Base-by-base conservation (phyloP, 2,329 filamentous ascomycete genomes). In the Claviceps citrina region DNA sequence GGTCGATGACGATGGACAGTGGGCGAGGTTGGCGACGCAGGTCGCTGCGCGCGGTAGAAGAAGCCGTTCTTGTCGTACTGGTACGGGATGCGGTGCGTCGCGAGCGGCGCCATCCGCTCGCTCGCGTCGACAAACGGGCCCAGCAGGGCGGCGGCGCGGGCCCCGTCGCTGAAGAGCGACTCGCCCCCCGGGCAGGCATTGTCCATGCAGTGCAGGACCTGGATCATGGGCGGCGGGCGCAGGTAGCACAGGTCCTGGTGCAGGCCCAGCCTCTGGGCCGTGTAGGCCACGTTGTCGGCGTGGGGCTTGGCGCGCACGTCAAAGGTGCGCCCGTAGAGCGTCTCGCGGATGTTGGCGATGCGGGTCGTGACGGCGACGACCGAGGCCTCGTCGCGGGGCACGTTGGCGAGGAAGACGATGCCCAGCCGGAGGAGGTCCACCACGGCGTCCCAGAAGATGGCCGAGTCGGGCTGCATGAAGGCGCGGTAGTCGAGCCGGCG, bases 181-280 rank as follows among this genome's bases (percentile, higher is more conserved):
- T 84, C 80, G 35, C 89, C 91, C 15, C 89, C 89, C 0, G 70
- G 63, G 48, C 78, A 80, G 1, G 77, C 80, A 51, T 93, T 93
- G 46, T 81, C 73, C 31, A 96, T 68, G 53, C 86, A 95, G 61
- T 96, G 91, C 4, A 96, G 73, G 19, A 96, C 66, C 59, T 98
- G 89, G 38, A 91, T 74, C 25, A 79, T 76, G 0, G 89, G 89
- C 3, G 84, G 77, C 38, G 84, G 73, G 12, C 71, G 64, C 60
- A 91, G 80, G 62, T 96, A 96, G 41, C 95, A 69, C 31, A 96
- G 70, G 56, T 96, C 91, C 74, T 94, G 91, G 62, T 98, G 91
- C 36, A 95, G 77, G 13, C 83, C 84, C 1, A 96, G 75, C 52
- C 78, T 79, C 36, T 79, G 71, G 52, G 73, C 79, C 1, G 89